Evolutionary conservation across 2,329 filamentous ascomycete species (phyloP).

Genomic region (Paraconiothyrium brasiliense): DNA sequence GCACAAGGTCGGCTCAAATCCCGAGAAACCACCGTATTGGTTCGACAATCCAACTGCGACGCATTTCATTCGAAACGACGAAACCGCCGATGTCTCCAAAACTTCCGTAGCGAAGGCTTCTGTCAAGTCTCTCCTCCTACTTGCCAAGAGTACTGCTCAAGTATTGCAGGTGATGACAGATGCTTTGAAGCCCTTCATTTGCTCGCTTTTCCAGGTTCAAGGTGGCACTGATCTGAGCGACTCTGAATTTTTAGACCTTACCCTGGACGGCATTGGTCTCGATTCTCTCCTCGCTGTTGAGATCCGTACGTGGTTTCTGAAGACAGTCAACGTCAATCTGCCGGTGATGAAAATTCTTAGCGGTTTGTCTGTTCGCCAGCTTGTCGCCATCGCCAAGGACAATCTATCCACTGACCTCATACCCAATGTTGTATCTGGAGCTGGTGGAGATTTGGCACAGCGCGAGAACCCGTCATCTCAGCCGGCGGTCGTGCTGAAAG

Average conservation of each 20-base stretch:
- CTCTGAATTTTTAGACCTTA: conserved; percentile 49
- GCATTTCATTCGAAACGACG: conserved; percentile 10
- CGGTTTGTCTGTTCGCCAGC: conserved; percentile 30
- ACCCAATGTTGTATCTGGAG: neutral
- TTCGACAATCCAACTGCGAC: conserved; percentile 12
- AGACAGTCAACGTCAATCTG: conserved; percentile 56
- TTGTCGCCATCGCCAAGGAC: neutral
- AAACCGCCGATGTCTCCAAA: neutral
- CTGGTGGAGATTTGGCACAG: neutral
- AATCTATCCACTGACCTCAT: neutral
- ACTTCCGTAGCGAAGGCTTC: conserved; percentile 14
- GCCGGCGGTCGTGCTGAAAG: neutral
- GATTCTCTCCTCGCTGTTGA: conserved; percentile 54
- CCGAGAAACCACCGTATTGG: conserved; percentile 6
- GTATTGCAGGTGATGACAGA: conserved; percentile 18
- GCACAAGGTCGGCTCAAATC: neutral
- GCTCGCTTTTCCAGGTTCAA: neutral
- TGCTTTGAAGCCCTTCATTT: conserved; percentile 5
- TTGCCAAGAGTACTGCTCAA: neutral
- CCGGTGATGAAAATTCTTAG: conserved; percentile 59
- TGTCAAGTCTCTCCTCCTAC: conserved; percentile 13
- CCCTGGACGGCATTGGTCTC: conserved; percentile 45
- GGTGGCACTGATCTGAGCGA: conserved; percentile 36
- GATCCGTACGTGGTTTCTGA: conserved; percentile 60
- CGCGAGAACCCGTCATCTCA: neutral